Conservation (phyloP, 768 basidiomycete genomes). For the Tulasnella sp. region DNA sequence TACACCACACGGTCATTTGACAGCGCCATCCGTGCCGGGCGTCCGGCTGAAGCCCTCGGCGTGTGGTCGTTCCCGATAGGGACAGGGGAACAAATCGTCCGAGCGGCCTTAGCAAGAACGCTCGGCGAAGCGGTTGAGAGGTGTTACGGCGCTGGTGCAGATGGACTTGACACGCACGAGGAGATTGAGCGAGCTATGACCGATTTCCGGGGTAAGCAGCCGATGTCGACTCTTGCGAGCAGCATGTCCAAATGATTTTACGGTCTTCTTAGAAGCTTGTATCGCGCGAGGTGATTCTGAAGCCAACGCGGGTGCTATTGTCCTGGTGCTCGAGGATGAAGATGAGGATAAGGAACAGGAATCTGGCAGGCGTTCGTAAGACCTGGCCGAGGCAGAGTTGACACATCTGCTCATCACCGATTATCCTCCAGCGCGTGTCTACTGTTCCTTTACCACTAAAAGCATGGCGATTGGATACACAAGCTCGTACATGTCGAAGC, state of each 20-base stretch:
- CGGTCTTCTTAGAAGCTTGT: constrained; percentile 18
- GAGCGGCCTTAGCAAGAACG: constrained; percentile 41
- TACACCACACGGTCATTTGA: not conserved
- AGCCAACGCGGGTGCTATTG: constrained; percentile 50
- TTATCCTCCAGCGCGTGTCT: constrained; percentile 44
- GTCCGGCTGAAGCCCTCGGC: not conserved
- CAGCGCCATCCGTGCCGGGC: not conserved
- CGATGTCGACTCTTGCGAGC: not conserved
- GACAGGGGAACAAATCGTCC: constrained; percentile 59
- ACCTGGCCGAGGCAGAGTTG: not conserved
- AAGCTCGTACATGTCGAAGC: constrained; percentile 40
- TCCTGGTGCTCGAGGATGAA: constrained; percentile 42
- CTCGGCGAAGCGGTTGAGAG: constrained; percentile 38
- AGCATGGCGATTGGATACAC: constrained; percentile 74
- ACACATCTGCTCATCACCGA: not conserved
- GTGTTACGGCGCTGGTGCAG: constrained; percentile 22
- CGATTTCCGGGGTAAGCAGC: constrained; percentile 41
- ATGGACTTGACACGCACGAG: constrained; percentile 42
- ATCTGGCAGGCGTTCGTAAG: not conserved
- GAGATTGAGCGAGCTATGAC: constrained; percentile 38
- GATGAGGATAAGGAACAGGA: constrained; percentile 16
- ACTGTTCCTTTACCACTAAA: constrained; percentile 75
- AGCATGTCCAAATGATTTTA: not conserved
- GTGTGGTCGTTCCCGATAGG: constrained; percentile 30
- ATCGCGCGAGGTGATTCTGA: constrained; percentile 31